phyloP scores from a whole-genome alignment of 352 stramenopile species.

The Phytophthora agathidicida region DNA sequence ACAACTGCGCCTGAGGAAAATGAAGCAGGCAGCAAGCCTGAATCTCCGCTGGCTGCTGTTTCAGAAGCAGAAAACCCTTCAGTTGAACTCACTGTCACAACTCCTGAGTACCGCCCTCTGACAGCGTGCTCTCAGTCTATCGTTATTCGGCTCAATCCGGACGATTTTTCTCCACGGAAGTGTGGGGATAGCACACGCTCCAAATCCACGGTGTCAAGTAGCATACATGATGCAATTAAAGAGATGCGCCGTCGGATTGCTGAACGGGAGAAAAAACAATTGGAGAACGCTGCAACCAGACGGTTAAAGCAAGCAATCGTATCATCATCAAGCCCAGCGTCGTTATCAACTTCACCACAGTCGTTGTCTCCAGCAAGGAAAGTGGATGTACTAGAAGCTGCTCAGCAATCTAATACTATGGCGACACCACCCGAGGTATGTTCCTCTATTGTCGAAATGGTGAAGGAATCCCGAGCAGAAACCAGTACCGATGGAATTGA shows the following conservation, averaged over 20 bases:
- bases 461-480: not conserved
- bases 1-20: conserved; percentile 5
- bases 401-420: not conserved
- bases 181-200: conserved; percentile 13
- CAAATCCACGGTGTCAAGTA: conserved; percentile 8
- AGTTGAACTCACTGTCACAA: conserved; percentile 7
- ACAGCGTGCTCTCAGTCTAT: conserved; percentile 73
- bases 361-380: conserved; percentile 12
- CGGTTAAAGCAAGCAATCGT: conserved; percentile 17
- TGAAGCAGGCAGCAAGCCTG: conserved; percentile 4
- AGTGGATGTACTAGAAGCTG: not conserved
- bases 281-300: conserved; percentile 19
- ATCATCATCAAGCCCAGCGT: conserved; percentile 17
- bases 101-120: conserved; percentile 53
- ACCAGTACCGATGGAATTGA: not conserved
- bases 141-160: conserved; percentile 64
- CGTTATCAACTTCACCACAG: conserved; percentile 17
- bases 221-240: conserved; percentile 47
- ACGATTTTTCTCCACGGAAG: conserved; percentile 51
- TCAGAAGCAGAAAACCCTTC: conserved; percentile 1
- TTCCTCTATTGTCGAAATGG: not conserved
- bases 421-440: conserved; percentile 1
- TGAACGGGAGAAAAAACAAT: conserved; percentile 46
- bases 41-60: not conserved
- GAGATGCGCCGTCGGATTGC: conserved; percentile 65